Percentiles rank a stretch among this genome's conserved stretches.
These are phyloP conservation scores for Hansenula lynferdii DNA, from an alignment of 1,139 yeast species.

Conservation along the genomic window DNA sequence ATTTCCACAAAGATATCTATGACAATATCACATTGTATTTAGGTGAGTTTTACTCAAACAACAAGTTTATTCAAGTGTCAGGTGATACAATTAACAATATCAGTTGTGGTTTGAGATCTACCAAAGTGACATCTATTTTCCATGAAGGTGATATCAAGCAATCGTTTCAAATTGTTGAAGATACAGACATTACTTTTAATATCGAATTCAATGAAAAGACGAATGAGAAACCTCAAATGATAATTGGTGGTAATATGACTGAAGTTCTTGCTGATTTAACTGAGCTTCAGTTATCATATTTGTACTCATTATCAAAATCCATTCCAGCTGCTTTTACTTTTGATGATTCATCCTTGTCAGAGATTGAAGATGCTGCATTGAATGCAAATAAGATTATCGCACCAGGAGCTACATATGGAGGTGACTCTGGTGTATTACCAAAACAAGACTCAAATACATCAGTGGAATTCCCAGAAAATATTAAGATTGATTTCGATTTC, in stretches of 20 bases:
- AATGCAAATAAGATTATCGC: constrained; percentile 31
- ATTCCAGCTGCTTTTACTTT: constrained; percentile 52
- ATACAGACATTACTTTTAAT: constrained; percentile 60
- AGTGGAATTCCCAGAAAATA: constrained; percentile 25
- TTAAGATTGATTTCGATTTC: constrained; percentile 47
- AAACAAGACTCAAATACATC: constrained; percentile 14
- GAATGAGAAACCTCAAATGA: constrained; percentile 44
- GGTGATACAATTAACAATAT: constrained; percentile 43
- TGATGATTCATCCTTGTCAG: constrained; percentile 35
- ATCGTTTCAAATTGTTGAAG: constrained; percentile 59
- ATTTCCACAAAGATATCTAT: constrained; percentile 36
- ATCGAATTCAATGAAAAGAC: constrained; percentile 51
- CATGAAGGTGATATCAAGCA: constrained; percentile 47
- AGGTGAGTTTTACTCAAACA: constrained; percentile 78
- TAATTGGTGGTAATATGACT: constrained; percentile 56
- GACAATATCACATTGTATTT: constrained; percentile 69
- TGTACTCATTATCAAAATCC: constrained; percentile 52
- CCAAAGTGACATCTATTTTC: constrained; percentile 59
- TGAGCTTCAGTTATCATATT: constrained; percentile 66
- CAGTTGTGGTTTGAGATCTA: constrained; percentile 66
- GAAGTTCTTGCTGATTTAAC: constrained; percentile 67
- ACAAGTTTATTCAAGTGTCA: constrained; percentile 41
- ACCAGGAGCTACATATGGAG: constrained; percentile 22
- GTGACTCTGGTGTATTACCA: constrained; percentile 12
- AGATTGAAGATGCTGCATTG: constrained; percentile 61